Conservation (phyloP, 371 early-diverging fungal species). For the Capniomyces stellatus region DNA sequence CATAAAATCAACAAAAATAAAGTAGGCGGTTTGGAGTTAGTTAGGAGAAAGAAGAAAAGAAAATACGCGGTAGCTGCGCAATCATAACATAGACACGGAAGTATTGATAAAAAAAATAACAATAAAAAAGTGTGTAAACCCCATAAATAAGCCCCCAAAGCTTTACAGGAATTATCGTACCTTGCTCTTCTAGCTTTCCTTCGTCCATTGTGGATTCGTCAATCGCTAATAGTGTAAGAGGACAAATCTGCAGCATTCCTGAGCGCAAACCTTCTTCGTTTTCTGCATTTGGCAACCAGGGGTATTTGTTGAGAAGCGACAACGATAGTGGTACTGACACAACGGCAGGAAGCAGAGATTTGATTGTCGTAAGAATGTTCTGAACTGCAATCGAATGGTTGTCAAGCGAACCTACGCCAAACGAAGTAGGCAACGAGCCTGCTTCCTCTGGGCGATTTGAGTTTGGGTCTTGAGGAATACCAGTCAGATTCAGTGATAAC, state of each 20-base stretch:
- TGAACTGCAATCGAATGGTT: constrained; percentile 7
- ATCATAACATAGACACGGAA: too few species aligned
- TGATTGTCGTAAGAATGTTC: constrained; percentile 9
- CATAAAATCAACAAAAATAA: not conserved
- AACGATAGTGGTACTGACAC: constrained; percentile 20
- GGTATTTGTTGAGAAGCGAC: constrained; percentile 13
- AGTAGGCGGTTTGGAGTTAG: too few species aligned
- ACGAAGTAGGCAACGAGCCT: not conserved
- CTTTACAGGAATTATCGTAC: too few species aligned
- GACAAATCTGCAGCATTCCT: constrained; percentile 29
- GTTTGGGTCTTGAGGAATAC: constrained; percentile 8
- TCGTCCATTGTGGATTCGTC: constrained; percentile 32
- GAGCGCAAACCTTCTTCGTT: constrained; percentile 20
- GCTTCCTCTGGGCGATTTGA: not conserved
- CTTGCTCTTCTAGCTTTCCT: constrained; percentile 31
- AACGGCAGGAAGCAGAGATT: constrained; percentile 16
- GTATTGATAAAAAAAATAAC: too few species aligned
- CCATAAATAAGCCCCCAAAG: too few species aligned
- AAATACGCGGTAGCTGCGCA: too few species aligned
- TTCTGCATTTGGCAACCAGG: constrained; percentile 21
- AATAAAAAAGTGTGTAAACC: too few species aligned
- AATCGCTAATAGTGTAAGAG: constrained; percentile 25
- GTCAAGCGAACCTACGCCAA: constrained; percentile 5
- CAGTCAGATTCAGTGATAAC: constrained; percentile 21
- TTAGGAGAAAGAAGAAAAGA: too few species aligned